Conservation (phyloP, 1,284 basidiomycete species). For the Bjerkandera adusta region DNA sequence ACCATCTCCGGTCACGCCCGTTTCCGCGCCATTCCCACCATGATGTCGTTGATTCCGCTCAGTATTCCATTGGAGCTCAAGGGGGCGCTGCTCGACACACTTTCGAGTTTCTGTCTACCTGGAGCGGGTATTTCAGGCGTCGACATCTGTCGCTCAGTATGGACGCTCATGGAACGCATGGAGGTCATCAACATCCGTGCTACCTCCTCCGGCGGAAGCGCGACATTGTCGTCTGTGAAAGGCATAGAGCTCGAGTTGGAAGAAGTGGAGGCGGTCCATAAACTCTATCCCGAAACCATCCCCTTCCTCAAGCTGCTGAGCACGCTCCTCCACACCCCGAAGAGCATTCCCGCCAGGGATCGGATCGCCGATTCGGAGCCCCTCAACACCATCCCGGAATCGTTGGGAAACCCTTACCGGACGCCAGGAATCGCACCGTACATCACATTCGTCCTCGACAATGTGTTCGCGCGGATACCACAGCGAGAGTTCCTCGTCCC, state of each 20-base stretch:
- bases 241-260: conserved; percentile 83
- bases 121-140: conserved; percentile 71
- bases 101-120: conserved; percentile 83
- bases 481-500: conserved; percentile 73
- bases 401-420: conserved; percentile 72
- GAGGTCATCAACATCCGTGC: conserved; percentile 80
- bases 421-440: conserved; percentile 78
- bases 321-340: conserved; percentile 77
- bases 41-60: conserved; percentile 78
- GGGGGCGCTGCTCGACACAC: conserved; percentile 80
- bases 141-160: conserved; percentile 80
- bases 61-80: conserved; percentile 90
- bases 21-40: conserved; percentile 75
- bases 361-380: conserved; percentile 60
- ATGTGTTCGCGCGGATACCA: conserved; percentile 74
- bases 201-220: conserved; percentile 34
- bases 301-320: conserved; percentile 85
- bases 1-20: conserved; percentile 79
- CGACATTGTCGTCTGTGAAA: conserved; percentile 51
- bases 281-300: conserved; percentile 83
- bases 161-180: conserved; percentile 80
- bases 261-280: conserved; percentile 78
- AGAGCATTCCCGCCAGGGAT: conserved; percentile 59
- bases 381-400: conserved; percentile 73
- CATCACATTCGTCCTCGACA: conserved; percentile 84